These are phyloP conservation scores for Calycina herbarum DNA, from an alignment of 2,329 filamentous ascomycete genomes.

Conservation along the genomic window DNA sequence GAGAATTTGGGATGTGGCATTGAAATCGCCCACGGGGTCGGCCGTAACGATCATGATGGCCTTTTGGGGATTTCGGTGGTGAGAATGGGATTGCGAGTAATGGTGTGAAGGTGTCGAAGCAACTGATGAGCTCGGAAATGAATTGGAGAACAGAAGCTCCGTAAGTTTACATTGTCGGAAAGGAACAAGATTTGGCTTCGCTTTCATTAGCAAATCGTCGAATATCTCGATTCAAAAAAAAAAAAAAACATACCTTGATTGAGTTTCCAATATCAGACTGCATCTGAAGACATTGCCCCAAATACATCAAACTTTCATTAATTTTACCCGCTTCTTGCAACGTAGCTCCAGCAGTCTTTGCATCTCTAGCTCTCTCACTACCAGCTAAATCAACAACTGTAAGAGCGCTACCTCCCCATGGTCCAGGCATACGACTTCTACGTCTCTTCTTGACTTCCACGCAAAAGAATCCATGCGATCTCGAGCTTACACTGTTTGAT, in stretches of 20 bases:
- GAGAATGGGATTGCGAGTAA: slow-evolving; percentile 36
- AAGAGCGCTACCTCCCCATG: slow-evolving; percentile 76
- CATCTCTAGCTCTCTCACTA: slow-evolving; percentile 88
- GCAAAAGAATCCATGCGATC: slow-evolving; percentile 95
- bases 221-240: too few relatives aligned
- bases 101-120: slow-evolving; percentile 32
- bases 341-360: slow-evolving; percentile 90
- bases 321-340: slow-evolving; percentile 97
- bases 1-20: slow-evolving; percentile 93
- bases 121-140: slow-evolving; percentile 53
- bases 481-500: slow-evolving; percentile 87
- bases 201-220: too few relatives aligned
- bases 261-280: slow-evolving; percentile 77
- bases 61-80: slow-evolving; percentile 69
- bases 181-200: slow-evolving; percentile 69
- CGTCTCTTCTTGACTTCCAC: slow-evolving; percentile 87
- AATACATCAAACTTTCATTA: slow-evolving; percentile 97
- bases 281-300: slow-evolving; percentile 95
- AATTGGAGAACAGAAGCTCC: slow-evolving; percentile 85
- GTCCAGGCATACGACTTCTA: slow-evolving; percentile 49
- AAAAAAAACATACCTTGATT: slow-evolving; percentile 59
- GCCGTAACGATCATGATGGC: slow-evolving; percentile 96
- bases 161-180: slow-evolving; percentile 85
- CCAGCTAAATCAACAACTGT: slow-evolving; percentile 92
- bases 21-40: slow-evolving; percentile 90